phyloP scores from a whole-genome alignment of 1,284 basidiomycete genomes.

The Flammula alnicola region DNA sequence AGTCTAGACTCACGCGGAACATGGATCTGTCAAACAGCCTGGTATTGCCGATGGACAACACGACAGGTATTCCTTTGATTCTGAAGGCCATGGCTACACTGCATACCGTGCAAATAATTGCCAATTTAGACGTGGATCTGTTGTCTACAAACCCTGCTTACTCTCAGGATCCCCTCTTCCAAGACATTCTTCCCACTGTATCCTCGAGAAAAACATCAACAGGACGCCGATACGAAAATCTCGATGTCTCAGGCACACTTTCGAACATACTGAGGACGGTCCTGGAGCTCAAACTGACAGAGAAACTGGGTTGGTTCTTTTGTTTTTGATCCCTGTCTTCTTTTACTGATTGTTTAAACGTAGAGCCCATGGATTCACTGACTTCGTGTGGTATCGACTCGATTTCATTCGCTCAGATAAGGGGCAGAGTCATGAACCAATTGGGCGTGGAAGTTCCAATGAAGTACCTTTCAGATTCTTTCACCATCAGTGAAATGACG shows the following conservation, averaged over 20 bases:
- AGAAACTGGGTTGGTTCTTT: constrained; percentile 17
- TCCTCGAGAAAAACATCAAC: neutral
- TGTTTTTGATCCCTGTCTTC: neutral
- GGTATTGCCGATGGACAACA: constrained; percentile 21
- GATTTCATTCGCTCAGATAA: constrained; percentile 24
- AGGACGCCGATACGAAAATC: neutral
- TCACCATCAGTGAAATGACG: constrained; percentile 19
- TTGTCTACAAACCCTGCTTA: constrained; percentile 17
- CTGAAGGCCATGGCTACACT: constrained; percentile 22
- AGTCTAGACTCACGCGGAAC: constrained; percentile 27
- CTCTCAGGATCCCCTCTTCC: constrained; percentile 25
- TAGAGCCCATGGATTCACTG: constrained; percentile 18
- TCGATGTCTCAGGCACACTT: constrained; percentile 3
- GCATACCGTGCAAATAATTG: constrained; percentile 28
- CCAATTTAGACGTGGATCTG: constrained; percentile 18
- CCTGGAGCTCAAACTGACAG: constrained; percentile 18
- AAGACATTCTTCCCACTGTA: constrained; percentile 10
- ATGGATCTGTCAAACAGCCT: constrained; percentile 13
- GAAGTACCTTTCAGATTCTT: constrained; percentile 21
- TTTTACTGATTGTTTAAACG: neutral
- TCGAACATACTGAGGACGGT: constrained; percentile 12
- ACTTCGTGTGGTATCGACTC: constrained; percentile 23
- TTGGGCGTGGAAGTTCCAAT: constrained; percentile 22
- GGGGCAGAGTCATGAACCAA: constrained; percentile 19
- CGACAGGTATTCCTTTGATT: constrained; percentile 31